phyloP scores from a whole-genome alignment of 495 filamentous ascomycete species.

The Penicillium chermesinum region DNA sequence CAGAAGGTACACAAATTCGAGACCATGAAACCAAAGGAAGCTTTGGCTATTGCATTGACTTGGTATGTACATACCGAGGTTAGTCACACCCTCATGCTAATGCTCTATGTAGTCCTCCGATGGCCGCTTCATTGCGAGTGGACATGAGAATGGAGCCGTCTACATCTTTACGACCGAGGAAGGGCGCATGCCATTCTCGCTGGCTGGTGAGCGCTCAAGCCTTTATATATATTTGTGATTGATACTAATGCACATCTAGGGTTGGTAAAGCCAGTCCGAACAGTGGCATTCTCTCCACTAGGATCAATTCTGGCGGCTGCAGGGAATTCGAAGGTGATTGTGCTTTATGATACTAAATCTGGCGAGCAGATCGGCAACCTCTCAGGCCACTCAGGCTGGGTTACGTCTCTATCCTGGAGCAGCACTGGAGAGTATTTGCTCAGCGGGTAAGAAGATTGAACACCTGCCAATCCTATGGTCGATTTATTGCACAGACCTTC shows the following conservation, averaged over 20 bases:
- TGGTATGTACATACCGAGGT: too few species aligned
- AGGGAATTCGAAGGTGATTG: constrained; percentile 83
- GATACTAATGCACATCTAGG: constrained; percentile 44
- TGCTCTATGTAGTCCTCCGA: constrained; percentile 70
- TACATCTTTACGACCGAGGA: constrained; percentile 93
- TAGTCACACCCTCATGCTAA: too few species aligned
- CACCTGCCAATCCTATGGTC: too few species aligned
- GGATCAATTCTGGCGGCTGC: constrained; percentile 84
- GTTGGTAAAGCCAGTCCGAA: constrained; percentile 75
- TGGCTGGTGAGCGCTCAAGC: constrained; percentile 58
- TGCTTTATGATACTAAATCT: constrained; percentile 82
- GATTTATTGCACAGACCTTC: too few species aligned
- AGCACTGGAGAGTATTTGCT: constrained; percentile 89
- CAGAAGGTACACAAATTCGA: constrained; percentile 53
- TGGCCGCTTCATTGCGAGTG: constrained; percentile 80
- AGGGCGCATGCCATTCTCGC: constrained; percentile 76
- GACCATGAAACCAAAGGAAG: constrained; percentile 87
- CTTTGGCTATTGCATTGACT: constrained; percentile 83
- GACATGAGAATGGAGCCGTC: constrained; percentile 88
- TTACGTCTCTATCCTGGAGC: constrained; percentile 87
- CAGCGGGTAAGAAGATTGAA: constrained; percentile 71
- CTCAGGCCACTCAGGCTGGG: constrained; percentile 74
- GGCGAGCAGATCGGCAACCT: constrained; percentile 90
- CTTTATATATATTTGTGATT: background rate
- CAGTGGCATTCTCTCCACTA: constrained; percentile 80